Evolutionary conservation across 768 basidiomycete genomes (phyloP).

Genomic region (Clavaria fumosa): DNA sequence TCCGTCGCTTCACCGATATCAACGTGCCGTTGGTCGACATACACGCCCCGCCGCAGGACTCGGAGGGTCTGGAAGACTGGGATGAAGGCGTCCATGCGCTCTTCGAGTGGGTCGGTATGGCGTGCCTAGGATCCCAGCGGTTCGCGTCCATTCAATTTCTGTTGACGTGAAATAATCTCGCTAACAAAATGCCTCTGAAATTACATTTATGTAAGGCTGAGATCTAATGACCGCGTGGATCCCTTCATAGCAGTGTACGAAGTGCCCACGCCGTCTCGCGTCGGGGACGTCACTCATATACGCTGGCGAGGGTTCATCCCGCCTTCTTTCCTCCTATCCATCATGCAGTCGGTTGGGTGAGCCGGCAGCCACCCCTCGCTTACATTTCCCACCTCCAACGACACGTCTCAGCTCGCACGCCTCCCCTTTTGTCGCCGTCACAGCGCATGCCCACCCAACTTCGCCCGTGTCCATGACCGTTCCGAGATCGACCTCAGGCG

Average conservation of each 20-base stretch:
- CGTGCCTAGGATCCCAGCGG: slow-evolving; percentile 51
- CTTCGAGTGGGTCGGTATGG: slow-evolving; percentile 68
- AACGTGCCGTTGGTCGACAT: slow-evolving; percentile 26
- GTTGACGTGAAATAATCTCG: no score
- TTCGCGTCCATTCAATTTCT: slow-evolving; percentile 13
- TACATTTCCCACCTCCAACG: no score
- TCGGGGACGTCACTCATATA: slow-evolving; percentile 36
- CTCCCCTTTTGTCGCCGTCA: slow-evolving; percentile 26
- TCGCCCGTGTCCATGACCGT: slow-evolving; percentile 40
- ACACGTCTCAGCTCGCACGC: background rate
- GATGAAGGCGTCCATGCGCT: slow-evolving; percentile 27
- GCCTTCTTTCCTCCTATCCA: slow-evolving; percentile 33
- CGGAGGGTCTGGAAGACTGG: slow-evolving; percentile 36
- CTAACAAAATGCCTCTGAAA: slow-evolving; percentile 5
- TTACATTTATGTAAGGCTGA: slow-evolving; percentile 25
- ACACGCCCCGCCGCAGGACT: slow-evolving; percentile 15
- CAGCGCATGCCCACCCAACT: slow-evolving; percentile 26
- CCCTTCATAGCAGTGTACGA: slow-evolving; percentile 57
- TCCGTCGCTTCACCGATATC: slow-evolving; percentile 20
- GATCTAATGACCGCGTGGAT: slow-evolving; percentile 47
- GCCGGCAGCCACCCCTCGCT: no score
- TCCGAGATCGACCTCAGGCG: no score
- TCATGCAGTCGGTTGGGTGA: no score
- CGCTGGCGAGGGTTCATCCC: slow-evolving; percentile 47
- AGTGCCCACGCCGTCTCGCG: slow-evolving; percentile 27